phyloP scores from a whole-genome alignment of 2,329 filamentous ascomycete species.

The Paracamarosporium sp. region DNA sequence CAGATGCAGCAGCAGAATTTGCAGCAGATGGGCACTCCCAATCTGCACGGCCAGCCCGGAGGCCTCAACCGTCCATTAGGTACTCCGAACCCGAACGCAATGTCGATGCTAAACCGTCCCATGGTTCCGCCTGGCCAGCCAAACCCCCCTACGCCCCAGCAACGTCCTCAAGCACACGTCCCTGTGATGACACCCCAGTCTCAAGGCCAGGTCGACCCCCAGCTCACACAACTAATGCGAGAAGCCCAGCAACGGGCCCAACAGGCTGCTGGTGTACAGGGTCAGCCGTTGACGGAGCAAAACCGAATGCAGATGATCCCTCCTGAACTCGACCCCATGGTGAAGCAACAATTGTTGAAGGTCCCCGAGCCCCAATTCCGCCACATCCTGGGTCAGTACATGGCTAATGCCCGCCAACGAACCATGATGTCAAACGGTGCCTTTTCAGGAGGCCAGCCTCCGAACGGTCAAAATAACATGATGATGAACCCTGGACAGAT shows the following conservation, averaged over 20 bases:
- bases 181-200: slow-evolving; percentile 43
- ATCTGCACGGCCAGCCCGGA: slow-evolving; percentile 52
- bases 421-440: slow-evolving; percentile 29
- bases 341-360: slow-evolving; percentile 42
- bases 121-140: slow-evolving; percentile 55
- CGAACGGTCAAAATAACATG: slow-evolving; percentile 34
- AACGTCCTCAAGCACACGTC: slow-evolving; percentile 42
- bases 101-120: slow-evolving; percentile 58
- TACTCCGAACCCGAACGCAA: slow-evolving; percentile 52
- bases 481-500: slow-evolving; percentile 39
- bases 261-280: slow-evolving; percentile 30
- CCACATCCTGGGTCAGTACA: slow-evolving; percentile 32
- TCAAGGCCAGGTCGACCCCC: slow-evolving; percentile 32
- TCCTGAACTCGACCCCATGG: slow-evolving; percentile 30
- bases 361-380: slow-evolving; percentile 44
- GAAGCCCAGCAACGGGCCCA: slow-evolving; percentile 44
- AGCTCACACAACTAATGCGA: slow-evolving; percentile 36
- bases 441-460: slow-evolving; percentile 26
- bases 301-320: slow-evolving; percentile 42
- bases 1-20: slow-evolving; percentile 33
- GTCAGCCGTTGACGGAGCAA: slow-evolving; percentile 39
- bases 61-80: slow-evolving; percentile 52
- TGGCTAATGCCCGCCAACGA: slow-evolving; percentile 27
- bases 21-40: slow-evolving; percentile 18
- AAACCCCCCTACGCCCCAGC: slow-evolving; percentile 42